phyloP scores from a whole-genome alignment of 805 yeast species.

The Starmerella stigmatis region DNA sequence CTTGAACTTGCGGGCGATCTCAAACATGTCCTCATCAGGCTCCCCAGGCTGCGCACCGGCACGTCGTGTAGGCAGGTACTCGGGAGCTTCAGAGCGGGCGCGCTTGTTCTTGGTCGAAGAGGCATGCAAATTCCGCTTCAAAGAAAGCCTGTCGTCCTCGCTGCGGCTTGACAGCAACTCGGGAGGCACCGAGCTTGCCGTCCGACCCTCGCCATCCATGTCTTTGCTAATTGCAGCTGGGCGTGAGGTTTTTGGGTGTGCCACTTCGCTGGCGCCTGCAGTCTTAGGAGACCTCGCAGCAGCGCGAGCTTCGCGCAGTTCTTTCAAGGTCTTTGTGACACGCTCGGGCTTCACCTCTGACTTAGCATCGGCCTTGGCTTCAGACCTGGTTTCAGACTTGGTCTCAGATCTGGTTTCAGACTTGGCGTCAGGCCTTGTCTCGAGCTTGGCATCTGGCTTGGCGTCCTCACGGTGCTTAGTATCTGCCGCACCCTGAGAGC shows the following conservation, averaged over 20 bases:
- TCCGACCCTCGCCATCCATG: background rate
- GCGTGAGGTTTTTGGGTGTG: too few relatives aligned
- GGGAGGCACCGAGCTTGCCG: background rate
- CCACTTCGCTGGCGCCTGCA: too few relatives aligned
- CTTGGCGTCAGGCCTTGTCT: background rate
- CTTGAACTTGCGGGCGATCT: conserved; percentile 41
- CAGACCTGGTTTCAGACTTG: background rate
- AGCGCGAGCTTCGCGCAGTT: background rate
- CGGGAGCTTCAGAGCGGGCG: conserved; percentile 7
- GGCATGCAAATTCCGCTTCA: background rate
- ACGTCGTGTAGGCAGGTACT: conserved; percentile 26
- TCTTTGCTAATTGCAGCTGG: background rate
- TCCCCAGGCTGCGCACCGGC: conserved; percentile 25
- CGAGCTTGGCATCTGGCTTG: background rate
- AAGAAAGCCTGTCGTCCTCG: background rate
- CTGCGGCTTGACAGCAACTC: background rate
- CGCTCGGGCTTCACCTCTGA: conserved; percentile 2
- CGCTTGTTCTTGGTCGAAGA: background rate
- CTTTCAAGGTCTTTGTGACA: conserved; percentile 2
- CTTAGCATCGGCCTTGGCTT: background rate
- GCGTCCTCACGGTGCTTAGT: background rate
- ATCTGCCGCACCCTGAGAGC: too few relatives aligned
- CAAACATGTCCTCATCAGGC: conserved; percentile 31
- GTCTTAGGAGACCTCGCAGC: background rate
- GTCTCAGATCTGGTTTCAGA: background rate